phyloP scores from a whole-genome alignment of 352 stramenopile genomes.

The Phytophthora podocarpi region DNA sequence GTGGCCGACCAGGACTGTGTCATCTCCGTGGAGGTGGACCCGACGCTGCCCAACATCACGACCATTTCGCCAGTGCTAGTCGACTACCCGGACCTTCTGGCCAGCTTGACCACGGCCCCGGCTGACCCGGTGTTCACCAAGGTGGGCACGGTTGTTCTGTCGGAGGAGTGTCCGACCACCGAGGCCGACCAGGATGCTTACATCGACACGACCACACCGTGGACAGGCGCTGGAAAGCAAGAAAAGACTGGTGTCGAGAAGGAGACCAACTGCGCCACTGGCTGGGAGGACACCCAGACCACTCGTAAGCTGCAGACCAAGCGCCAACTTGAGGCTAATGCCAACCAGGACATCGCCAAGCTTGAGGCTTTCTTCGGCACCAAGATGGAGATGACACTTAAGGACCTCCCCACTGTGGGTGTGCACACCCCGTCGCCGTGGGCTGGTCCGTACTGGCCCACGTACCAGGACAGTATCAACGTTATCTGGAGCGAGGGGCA shows the following conservation, averaged over 20 bases:
- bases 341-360: slow-evolving; percentile 30
- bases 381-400: slow-evolving; percentile 29
- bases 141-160: slow-evolving; percentile 16
- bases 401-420: slow-evolving; percentile 16
- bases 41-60: slow-evolving; percentile 27
- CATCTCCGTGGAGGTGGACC: slow-evolving; percentile 23
- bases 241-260: slow-evolving; percentile 13
- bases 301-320: slow-evolving; percentile 18
- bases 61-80: slow-evolving; percentile 27
- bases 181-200: slow-evolving; percentile 19
- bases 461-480: slow-evolving; percentile 72
- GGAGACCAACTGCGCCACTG: slow-evolving; percentile 37
- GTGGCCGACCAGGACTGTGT: slow-evolving; percentile 24
- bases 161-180: slow-evolving; percentile 9
- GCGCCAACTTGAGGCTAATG: slow-evolving; percentile 24
- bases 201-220: neutral
- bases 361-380: slow-evolving; percentile 26
- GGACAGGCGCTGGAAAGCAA: neutral
- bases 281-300: slow-evolving; percentile 12
- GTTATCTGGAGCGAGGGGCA: slow-evolving; percentile 35
- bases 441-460: slow-evolving; percentile 51
- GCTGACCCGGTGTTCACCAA: slow-evolving; percentile 11
- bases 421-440: slow-evolving; percentile 28
- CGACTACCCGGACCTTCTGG: slow-evolving; percentile 22
- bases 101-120: slow-evolving; percentile 22